A percentile compares a stretch with the other conserved stretches of the same genome.
Conservation (phyloP, 2,329 filamentous ascomycete species). For the Penicillium corylophilum region DNA sequence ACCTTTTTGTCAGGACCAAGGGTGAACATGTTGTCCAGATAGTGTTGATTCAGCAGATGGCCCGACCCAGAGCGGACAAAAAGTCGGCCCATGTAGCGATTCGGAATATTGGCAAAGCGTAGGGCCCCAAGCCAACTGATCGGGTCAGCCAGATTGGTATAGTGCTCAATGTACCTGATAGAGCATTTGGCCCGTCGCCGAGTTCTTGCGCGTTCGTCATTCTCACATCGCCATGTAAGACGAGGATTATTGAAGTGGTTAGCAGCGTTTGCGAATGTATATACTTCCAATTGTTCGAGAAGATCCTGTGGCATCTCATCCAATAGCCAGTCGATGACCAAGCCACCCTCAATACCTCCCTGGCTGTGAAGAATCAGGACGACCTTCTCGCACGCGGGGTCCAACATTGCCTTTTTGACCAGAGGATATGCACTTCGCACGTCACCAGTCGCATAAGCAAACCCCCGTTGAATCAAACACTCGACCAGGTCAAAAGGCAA, state of each 20-base stretch:
- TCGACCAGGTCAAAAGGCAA: conserved; percentile 75
- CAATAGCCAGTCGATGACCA: conserved; percentile 74
- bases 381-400: conserved; percentile 64
- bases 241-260: conserved; percentile 78
- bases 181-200: conserved; percentile 3
- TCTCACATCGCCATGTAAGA: conserved; percentile 39
- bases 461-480: conserved; percentile 73
- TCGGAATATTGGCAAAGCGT: conserved; percentile 57
- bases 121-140: conserved; percentile 73
- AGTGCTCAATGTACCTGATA: conserved; percentile 76
- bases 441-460: conserved; percentile 69
- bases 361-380: conserved; percentile 75
- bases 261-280: conserved; percentile 74
- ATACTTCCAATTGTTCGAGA: conserved; percentile 68
- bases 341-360: conserved; percentile 70
- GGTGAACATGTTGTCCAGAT: conserved; percentile 45
- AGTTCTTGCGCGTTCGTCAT: not conserved
- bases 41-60: conserved; percentile 48
- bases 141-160: conserved; percentile 71
- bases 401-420: conserved; percentile 63
- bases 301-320: conserved; percentile 67
- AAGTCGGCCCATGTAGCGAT: conserved; percentile 50
- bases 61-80: conserved; percentile 46
- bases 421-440: conserved; percentile 59
- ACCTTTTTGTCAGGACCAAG: conserved; percentile 27